phyloP scores from a whole-genome alignment of 2,329 filamentous ascomycete genomes.

The Alternaria ventricosa region DNA sequence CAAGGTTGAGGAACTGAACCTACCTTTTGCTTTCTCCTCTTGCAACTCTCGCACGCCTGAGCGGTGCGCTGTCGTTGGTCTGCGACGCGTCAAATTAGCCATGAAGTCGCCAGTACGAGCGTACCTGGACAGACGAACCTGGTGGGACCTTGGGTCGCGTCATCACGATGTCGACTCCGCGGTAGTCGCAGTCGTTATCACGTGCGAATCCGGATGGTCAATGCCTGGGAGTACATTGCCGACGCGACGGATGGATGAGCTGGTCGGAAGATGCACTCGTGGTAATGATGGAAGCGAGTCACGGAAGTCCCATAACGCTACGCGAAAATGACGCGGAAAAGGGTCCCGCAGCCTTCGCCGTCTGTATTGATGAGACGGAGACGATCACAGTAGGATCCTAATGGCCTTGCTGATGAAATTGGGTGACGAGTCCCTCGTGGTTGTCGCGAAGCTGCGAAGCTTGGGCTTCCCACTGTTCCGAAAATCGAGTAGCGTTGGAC shows the following conservation, averaged over 20 bases:
- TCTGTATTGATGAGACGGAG: slow-evolving; percentile 6
- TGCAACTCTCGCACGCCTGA: slow-evolving; percentile 70
- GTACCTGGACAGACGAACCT: slow-evolving; percentile 24
- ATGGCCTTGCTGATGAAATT: slow-evolving; percentile 1
- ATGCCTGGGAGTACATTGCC: slow-evolving; percentile 24
- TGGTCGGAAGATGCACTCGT: slow-evolving; percentile 39
- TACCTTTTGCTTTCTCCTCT: slow-evolving; percentile 72
- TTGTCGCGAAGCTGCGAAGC: neutral
- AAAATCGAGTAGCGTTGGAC: slow-evolving; percentile 6
- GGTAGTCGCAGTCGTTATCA: slow-evolving; percentile 22
- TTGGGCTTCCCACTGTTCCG: slow-evolving; percentile 6
- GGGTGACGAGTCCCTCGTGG: neutral
- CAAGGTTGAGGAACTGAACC: slow-evolving; percentile 36
- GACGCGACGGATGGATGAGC: slow-evolving; percentile 31
- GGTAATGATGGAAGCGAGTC: slow-evolving; percentile 17
- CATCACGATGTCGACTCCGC: slow-evolving; percentile 25
- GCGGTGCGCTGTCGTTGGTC: slow-evolving; percentile 69
- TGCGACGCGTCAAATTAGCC: slow-evolving; percentile 59
- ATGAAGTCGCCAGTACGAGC: slow-evolving; percentile 7
- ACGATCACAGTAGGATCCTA: slow-evolving; percentile 1
- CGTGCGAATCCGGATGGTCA: slow-evolving; percentile 25
- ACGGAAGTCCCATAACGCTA: slow-evolving; percentile 10
- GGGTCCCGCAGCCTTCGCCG: slow-evolving; percentile 7
- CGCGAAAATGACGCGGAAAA: neutral
- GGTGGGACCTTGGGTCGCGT: slow-evolving; percentile 46